A percentile compares a stretch with the other conserved stretches of the same genome.
phyloP scores from a whole-genome alignment of 1,284 basidiomycete genomes.

The Phylloboletellus chloephorus region DNA sequence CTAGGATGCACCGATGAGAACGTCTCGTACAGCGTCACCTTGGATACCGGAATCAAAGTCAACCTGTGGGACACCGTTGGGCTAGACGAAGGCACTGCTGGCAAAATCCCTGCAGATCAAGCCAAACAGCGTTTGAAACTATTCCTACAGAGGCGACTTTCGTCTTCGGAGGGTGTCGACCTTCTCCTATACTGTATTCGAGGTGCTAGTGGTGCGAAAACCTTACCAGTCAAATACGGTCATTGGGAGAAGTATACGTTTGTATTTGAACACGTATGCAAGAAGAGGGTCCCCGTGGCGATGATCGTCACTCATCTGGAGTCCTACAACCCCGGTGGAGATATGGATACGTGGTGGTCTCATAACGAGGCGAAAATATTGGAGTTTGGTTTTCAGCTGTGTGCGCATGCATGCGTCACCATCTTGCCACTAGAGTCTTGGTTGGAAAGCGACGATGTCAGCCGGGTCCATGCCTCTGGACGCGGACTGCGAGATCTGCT shows the following conservation, averaged over 20 bases:
- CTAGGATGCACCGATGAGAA: slow-evolving; percentile 13
- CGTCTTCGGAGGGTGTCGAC: slow-evolving; percentile 18
- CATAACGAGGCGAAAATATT: slow-evolving; percentile 6
- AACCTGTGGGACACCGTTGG: slow-evolving; percentile 28
- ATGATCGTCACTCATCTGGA: slow-evolving; percentile 21
- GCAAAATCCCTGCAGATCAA: slow-evolving; percentile 10
- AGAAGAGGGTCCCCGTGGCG: slow-evolving; percentile 20
- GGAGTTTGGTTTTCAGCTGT: slow-evolving; percentile 16
- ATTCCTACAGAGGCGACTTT: slow-evolving; percentile 17
- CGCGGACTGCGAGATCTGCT: slow-evolving; percentile 15
- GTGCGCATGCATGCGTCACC: slow-evolving; percentile 23
- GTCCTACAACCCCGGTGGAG: slow-evolving; percentile 12
- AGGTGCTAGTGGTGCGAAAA: slow-evolving; percentile 13
- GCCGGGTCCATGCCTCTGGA: slow-evolving; percentile 8
- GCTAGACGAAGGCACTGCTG: slow-evolving; percentile 18
- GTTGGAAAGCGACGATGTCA: slow-evolving; percentile 1
- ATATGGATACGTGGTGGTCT: slow-evolving; percentile 25
- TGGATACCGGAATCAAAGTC: slow-evolving; percentile 10
- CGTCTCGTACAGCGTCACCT: slow-evolving; percentile 4
- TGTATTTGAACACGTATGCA: slow-evolving; percentile 20
- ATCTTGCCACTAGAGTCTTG: slow-evolving; percentile 9
- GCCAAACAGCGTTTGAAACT: slow-evolving; percentile 16
- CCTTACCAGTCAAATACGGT: slow-evolving; percentile 15
- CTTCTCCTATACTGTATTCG: slow-evolving; percentile 23
- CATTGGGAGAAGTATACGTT: slow-evolving; percentile 15